Conservation (phyloP, 306 rosid species). For the Arachis stenosperma region DNA sequence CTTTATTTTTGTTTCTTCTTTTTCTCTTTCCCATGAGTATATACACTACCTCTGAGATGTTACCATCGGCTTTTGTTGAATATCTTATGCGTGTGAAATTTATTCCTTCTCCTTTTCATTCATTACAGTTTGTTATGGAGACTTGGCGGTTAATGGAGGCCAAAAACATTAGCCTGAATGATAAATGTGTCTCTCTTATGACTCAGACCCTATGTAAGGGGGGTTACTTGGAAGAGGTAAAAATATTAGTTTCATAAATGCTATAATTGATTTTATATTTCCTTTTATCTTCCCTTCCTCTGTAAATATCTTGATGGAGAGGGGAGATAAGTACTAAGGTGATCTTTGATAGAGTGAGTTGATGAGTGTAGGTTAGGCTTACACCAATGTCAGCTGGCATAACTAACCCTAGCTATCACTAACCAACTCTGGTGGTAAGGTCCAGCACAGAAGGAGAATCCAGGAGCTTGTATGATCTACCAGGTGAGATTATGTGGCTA, state of each 20-base stretch:
- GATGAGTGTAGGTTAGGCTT: too few relatives aligned
- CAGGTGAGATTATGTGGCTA: too few relatives aligned
- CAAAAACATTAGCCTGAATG: slow-evolving; percentile 54
- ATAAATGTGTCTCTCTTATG: slow-evolving; percentile 58
- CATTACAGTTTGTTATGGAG: slow-evolving; percentile 82
- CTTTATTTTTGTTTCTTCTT: not conserved
- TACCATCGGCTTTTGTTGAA: slow-evolving; percentile 25
- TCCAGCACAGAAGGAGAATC: too few relatives aligned
- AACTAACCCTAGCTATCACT: too few relatives aligned
- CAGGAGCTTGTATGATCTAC: too few relatives aligned
- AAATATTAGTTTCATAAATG: slow-evolving; percentile 27
- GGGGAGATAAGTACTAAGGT: slow-evolving; percentile 10
- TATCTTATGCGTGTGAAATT: slow-evolving; percentile 8
- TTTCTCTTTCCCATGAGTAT: not conserved
- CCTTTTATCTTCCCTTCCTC: slow-evolving; percentile 18
- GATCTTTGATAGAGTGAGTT: not conserved
- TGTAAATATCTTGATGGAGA: slow-evolving; percentile 12
- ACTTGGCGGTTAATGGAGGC: slow-evolving; percentile 75
- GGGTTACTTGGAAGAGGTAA: slow-evolving; percentile 78
- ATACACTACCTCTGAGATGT: slow-evolving; percentile 2
- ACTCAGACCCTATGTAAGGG: slow-evolving; percentile 69
- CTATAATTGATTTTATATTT: slow-evolving; percentile 16
- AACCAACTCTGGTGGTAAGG: too few relatives aligned
- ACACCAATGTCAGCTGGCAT: too few relatives aligned
- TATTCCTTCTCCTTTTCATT: slow-evolving; percentile 23